Base-by-base conservation (phyloP, 371 early-diverging fungal species). In the Lichtheimia hyalospora region DNA sequence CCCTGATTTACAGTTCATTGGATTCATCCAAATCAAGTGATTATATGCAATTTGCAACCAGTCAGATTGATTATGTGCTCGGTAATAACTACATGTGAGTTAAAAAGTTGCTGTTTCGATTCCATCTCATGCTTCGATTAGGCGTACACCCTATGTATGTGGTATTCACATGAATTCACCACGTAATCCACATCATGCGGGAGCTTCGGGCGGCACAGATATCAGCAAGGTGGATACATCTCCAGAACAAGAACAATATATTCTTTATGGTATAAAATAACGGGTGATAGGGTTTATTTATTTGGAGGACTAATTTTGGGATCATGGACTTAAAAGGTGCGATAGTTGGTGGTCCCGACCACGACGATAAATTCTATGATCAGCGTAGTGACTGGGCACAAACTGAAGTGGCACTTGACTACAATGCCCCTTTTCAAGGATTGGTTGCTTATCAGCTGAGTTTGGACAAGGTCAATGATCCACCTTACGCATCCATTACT, bases 81-180 rank as follows among this genome's bases (percentile, higher is more conserved):
- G 46, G 21, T 46, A 21, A 10, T 16, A n/a, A 46, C 46, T 46
- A 46, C 16, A 46, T 46, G 71, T 34, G 2, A 34, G 34, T 34
- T 8, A 8, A 25, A 2, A 34, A 34, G n/a, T n/a, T n/a, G n/a
- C n/a, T n/a, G n/a, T n/a, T n/a, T n/a, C n/a, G n/a, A n/a, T n/a
- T n/a, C n/a, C n/a, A n/a, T n/a, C n/a, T n/a, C n/a, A n/a, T n/a
- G n/a, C n/a, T 34, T 10, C 34, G 0, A 8, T 8, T 34, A 34
- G 34, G 34, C 18, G 56, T 54, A 84, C 83, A 0, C 86, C 88
- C 1, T 87, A 85, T 68, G 75, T 87, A 6, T 76, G 80, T 41
- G 87, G 87, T 46, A 79, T 85, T 2, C 86, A 84, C 42, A 67
- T 65, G 61, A 85, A 85, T 44, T 85, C 87, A 0, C 86, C 86